phyloP scores from a whole-genome alignment of 2,329 filamentous ascomycete species.

The Spiromastix sp. region DNA sequence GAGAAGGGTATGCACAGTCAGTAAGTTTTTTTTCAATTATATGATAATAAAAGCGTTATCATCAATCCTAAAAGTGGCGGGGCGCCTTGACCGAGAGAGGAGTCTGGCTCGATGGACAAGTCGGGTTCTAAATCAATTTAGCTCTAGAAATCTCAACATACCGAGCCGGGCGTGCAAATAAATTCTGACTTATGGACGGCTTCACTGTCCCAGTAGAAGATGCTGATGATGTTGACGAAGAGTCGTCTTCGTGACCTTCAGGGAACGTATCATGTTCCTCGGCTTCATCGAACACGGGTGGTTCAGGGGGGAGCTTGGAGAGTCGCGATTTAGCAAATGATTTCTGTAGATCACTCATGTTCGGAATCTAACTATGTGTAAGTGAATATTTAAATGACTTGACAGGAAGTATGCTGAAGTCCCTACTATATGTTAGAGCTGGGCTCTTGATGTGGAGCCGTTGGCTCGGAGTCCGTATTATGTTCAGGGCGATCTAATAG shows the following conservation, averaged over 20 bases:
- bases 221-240: constrained; percentile 66
- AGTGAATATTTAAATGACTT: neutral
- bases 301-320: constrained; percentile 48
- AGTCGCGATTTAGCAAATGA: constrained; percentile 70
- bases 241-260: constrained; percentile 48
- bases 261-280: constrained; percentile 21
- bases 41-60: too few relatives aligned
- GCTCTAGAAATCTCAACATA: too few relatives aligned
- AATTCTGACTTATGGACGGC: constrained; percentile 60
- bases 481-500: too few relatives aligned
- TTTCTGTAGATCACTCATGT: constrained; percentile 73
- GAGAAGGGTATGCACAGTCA: neutral
- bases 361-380: neutral
- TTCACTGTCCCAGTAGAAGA: constrained; percentile 90
- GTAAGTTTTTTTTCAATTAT: too few relatives aligned
- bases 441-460: too few relatives aligned
- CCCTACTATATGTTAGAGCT: too few relatives aligned
- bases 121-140: too few relatives aligned
- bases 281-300: constrained; percentile 35
- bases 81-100: too few relatives aligned
- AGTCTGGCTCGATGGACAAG: too few relatives aligned
- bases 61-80: too few relatives aligned
- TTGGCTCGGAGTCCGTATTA: too few relatives aligned
- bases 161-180: constrained; percentile 53
- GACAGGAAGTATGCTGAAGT: too few relatives aligned